Percentiles rank a stretch among this genome's conserved stretches.
Conservation (phyloP, 805 yeast genomes). For the Schizosaccharomyces japonicus region DNA sequence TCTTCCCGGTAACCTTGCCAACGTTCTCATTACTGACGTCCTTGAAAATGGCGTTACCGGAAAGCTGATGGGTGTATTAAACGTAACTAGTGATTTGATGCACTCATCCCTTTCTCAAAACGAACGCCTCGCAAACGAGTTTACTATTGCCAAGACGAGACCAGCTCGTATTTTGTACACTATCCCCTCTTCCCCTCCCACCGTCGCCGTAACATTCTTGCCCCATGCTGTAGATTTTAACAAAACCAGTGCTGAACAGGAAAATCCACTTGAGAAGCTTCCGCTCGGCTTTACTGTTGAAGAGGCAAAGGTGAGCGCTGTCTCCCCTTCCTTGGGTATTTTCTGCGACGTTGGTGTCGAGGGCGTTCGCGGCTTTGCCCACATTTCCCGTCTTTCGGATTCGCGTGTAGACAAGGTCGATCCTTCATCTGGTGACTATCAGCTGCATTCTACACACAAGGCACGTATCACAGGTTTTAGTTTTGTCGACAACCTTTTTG, state of each 20-base stretch:
- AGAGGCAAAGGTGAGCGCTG: constrained; percentile 31
- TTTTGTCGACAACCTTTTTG: constrained; percentile 37
- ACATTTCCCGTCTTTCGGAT: constrained; percentile 33
- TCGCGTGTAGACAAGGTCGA: constrained; percentile 17
- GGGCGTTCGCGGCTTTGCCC: constrained; percentile 43
- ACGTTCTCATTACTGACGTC: constrained; percentile 41
- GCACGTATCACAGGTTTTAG: constrained; percentile 63
- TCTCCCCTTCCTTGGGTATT: constrained; percentile 20
- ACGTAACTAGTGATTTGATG: constrained; percentile 43
- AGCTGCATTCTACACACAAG: constrained; percentile 38
- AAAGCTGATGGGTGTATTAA: constrained; percentile 43
- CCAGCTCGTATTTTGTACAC: constrained; percentile 51
- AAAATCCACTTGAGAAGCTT: constrained; percentile 7
- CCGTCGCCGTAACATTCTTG: constrained; percentile 37
- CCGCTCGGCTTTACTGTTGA: constrained; percentile 52
- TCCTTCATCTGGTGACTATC: constrained; percentile 18
- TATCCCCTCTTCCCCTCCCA: constrained; percentile 22
- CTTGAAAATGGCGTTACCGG: constrained; percentile 40
- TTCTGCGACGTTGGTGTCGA: constrained; percentile 25
- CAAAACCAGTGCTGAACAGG: constrained; percentile 7
- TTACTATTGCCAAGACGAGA: constrained; percentile 39
- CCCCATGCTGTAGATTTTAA: constrained; percentile 27
- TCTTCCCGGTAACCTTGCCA: constrained; percentile 65
- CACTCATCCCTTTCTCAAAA: constrained; percentile 28
- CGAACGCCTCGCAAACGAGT: constrained; percentile 34